A percentile compares a stretch with the other conserved stretches of the same genome.
These are phyloP conservation scores for Curvularia spicifera DNA, from an alignment of 2,329 filamentous ascomycete genomes.

Conservation along the genomic window DNA sequence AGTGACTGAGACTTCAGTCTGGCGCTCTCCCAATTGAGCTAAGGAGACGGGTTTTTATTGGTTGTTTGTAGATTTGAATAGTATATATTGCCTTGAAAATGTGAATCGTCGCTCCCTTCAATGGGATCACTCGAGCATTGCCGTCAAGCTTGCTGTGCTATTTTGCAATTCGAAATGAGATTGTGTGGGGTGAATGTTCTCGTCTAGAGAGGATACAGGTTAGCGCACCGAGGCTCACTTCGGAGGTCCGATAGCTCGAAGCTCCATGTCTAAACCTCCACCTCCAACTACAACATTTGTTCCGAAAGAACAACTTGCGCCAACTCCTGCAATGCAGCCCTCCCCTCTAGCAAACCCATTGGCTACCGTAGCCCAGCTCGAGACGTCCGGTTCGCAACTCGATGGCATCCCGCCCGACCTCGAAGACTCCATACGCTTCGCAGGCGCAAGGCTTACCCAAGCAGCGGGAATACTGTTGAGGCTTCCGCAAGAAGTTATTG, in stretches of 20 bases:
- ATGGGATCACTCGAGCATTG: too few species aligned
- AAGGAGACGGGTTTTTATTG: conserved; percentile 23
- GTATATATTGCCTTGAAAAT: too few species aligned
- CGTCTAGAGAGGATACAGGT: conserved; percentile 10
- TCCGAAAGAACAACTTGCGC: not conserved
- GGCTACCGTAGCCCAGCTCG: conserved; percentile 73
- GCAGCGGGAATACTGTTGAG: conserved; percentile 80
- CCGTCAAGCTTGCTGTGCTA: too few species aligned
- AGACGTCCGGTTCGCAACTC: conserved; percentile 60
- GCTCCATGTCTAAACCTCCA: conserved; percentile 11
- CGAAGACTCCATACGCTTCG: conserved; percentile 73
- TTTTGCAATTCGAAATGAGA: not conserved
- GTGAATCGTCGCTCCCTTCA: too few species aligned
- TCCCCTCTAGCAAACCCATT: conserved; percentile 69
- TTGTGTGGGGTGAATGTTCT: conserved; percentile 2
- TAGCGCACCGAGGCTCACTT: conserved; percentile 9
- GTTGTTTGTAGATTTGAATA: not conserved
- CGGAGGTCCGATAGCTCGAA: conserved; percentile 9
- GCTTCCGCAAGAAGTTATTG: conserved; percentile 83
- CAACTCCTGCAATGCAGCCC: conserved; percentile 30
- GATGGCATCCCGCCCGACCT: conserved; percentile 69
- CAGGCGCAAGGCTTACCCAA: conserved; percentile 76
- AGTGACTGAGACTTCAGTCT: conserved; percentile 29
- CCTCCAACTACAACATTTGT: conserved; percentile 6
- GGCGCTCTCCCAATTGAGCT: conserved; percentile 31